Evolutionary conservation across 1,284 basidiomycete species (phyloP).

Genomic region (Cutaneotrichosporon arboriforme): DNA sequence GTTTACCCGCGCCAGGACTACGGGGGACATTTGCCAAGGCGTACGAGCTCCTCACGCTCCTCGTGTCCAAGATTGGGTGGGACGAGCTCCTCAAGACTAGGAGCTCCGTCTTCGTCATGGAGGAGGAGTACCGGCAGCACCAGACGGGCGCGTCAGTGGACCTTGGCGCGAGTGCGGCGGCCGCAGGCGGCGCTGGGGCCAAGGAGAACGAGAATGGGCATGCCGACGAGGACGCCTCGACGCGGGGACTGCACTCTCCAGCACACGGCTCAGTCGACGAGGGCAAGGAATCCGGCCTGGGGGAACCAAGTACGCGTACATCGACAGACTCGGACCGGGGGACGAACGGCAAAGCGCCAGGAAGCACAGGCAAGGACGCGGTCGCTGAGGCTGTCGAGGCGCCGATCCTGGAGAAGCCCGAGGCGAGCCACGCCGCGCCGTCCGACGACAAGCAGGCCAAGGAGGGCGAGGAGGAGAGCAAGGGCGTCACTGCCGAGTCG

Average conservation of each 20-base stretch:
- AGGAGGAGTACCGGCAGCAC: slow-evolving; percentile 85
- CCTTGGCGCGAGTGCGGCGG: background rate
- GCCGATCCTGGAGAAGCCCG: slow-evolving; percentile 4
- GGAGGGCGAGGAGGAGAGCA: slow-evolving; percentile 46
- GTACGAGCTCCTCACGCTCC: slow-evolving; percentile 79
- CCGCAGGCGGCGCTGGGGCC: no score
- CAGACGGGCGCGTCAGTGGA: slow-evolving; percentile 54
- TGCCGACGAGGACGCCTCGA: slow-evolving; percentile 70
- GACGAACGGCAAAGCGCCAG: slow-evolving; percentile 20
- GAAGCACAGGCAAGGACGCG: slow-evolving; percentile 1
- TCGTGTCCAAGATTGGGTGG: slow-evolving; percentile 94
- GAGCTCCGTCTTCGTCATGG: slow-evolving; percentile 97
- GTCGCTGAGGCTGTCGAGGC: slow-evolving; percentile 5
- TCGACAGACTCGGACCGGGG: slow-evolving; percentile 40
- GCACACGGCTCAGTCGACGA: slow-evolving; percentile 11
- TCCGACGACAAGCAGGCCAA: slow-evolving; percentile 24
- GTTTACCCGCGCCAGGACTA: slow-evolving; percentile 87
- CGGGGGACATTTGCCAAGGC: slow-evolving; percentile 95
- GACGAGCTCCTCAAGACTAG: slow-evolving; percentile 93
- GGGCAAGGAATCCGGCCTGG: slow-evolving; percentile 56
- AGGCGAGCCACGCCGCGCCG: slow-evolving; percentile 25
- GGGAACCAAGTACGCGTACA: slow-evolving; percentile 20
- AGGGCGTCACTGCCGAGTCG: slow-evolving; percentile 41
- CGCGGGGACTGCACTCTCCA: slow-evolving; percentile 30
- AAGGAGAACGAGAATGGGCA: slow-evolving; percentile 17